phyloP scores from a whole-genome alignment of 345 rosid species.

The Citrus sinensis region DNA sequence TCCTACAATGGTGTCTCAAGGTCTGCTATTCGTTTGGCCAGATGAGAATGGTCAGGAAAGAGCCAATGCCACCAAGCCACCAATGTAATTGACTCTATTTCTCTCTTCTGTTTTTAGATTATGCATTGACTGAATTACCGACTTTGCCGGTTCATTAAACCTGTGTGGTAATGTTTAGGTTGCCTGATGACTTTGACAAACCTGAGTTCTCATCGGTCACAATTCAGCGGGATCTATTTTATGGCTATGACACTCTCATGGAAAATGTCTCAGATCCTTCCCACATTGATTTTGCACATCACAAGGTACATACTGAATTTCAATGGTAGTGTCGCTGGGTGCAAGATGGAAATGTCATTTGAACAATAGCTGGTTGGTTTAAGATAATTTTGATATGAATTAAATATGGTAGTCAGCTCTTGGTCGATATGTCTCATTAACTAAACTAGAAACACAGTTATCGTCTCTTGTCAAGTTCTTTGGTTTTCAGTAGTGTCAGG shows the following conservation, averaged over 20 bases:
- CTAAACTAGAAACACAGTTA: background rate
- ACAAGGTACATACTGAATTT: constrained; percentile 50
- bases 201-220: constrained; percentile 88
- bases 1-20: constrained; percentile 91
- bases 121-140: background rate
- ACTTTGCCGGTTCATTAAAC: background rate
- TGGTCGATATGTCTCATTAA: background rate
- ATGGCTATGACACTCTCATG: constrained; percentile 95
- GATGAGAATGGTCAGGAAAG: constrained; percentile 85
- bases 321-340: background rate
- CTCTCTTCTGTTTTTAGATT: background rate
- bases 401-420: background rate
- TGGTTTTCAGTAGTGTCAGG: background rate
- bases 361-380: background rate
- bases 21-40: constrained; percentile 98
- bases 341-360: background rate
- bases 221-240: constrained; percentile 86
- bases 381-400: background rate
- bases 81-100: constrained; percentile 42
- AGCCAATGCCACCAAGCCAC: constrained; percentile 71
- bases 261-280: constrained; percentile 99
- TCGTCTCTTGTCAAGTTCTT: background rate
- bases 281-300: constrained; percentile 96
- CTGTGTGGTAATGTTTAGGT: constrained; percentile 39
- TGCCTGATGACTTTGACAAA: constrained; percentile 83